Conservation (phyloP, 495 filamentous ascomycete genomes). For the Aspergillus diversus region DNA sequence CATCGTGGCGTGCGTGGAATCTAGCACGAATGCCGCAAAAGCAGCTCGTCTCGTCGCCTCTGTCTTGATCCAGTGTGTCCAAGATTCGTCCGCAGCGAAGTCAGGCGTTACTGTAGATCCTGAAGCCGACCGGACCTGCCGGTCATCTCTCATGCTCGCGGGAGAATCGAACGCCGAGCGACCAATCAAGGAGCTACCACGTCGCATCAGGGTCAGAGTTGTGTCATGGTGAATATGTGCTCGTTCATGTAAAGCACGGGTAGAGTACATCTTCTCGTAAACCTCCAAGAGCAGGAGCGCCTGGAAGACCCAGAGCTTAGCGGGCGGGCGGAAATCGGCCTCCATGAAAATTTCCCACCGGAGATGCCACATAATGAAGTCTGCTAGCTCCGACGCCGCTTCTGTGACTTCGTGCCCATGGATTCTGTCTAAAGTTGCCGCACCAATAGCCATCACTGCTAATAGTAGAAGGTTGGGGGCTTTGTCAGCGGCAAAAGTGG, state of each 20-base stretch:
- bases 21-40: slow-evolving; percentile 93
- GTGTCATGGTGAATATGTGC: slow-evolving; percentile 98
- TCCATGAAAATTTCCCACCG: slow-evolving; percentile 94
- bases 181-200: slow-evolving; percentile 91
- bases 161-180: slow-evolving; percentile 86
- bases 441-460: slow-evolving; percentile 92
- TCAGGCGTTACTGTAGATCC: slow-evolving; percentile 63
- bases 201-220: slow-evolving; percentile 91
- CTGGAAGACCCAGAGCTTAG: slow-evolving; percentile 98
- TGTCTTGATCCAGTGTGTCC: slow-evolving; percentile 95
- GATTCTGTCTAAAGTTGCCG: slow-evolving; percentile 81
- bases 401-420: slow-evolving; percentile 74
- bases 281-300: slow-evolving; percentile 86
- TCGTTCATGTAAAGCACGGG: slow-evolving; percentile 86
- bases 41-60: slow-evolving; percentile 89
- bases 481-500: slow-evolving; percentile 87
- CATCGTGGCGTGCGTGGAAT: slow-evolving; percentile 97
- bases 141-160: slow-evolving; percentile 73
- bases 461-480: slow-evolving; percentile 85
- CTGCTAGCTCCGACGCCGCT: slow-evolving; percentile 74
- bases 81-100: slow-evolving; percentile 81
- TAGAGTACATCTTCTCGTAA: slow-evolving; percentile 97
- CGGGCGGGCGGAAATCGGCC: slow-evolving; percentile 87
- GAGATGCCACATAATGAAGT: slow-evolving; percentile 88
- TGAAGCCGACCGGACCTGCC: slow-evolving; percentile 50